Base-by-base conservation (phyloP, 192 early-diverging fungal genomes). In the Coemansia sp. region DNA sequence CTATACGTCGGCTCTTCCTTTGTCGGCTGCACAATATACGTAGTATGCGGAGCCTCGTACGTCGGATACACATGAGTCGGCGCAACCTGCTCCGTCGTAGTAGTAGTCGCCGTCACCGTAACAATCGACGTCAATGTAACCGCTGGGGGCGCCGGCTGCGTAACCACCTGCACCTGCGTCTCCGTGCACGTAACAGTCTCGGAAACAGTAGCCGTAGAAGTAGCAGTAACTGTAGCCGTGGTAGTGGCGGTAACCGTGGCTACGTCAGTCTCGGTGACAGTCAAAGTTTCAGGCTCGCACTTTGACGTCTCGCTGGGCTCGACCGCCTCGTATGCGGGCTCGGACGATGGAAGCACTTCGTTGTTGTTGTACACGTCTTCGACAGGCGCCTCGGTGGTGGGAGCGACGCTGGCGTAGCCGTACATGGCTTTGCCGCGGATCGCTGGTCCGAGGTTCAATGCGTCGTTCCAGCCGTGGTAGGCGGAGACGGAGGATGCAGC, bases 61-160 rank as follows among this genome's bases (percentile, higher is more conserved):
- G 24, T 27, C 52, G 52, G 24, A 6, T 54, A 54, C 23, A 54
- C 52, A 8, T 54, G 52, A 25, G 52, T 29, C 12, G 52, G 52
- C 10, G 21, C 52, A n/a, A 54, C 52, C 23, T 52, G 7, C 21
- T 27, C 24, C 3, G 53, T 60, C 64, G 29, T 32, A 5, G 29
- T 32, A 35, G 66, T 57, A 2, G 59, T 65, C 4, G 51, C 57
- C 10, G 75, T 71, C 25, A 68, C 47, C 5, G 75, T 71, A 37
- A 24, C 47, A 25, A 65, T 57, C 32, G 61, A 71, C 8, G 74
- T 76, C n/a, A 76, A 61, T 1, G 74, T 76, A 24, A 76, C 67
- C 27, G 73, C 60, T 9, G 73, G 73, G 14, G 67, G 73, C 0
- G 73, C 60, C 2, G 74, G 65, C 62, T 69, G 62, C 2, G 69